A percentile compares a stretch with the other conserved stretches of the same genome.
Evolutionary conservation across 495 filamentous ascomycete species (phyloP).

Genomic region (Xeromyces bisporus): DNA sequence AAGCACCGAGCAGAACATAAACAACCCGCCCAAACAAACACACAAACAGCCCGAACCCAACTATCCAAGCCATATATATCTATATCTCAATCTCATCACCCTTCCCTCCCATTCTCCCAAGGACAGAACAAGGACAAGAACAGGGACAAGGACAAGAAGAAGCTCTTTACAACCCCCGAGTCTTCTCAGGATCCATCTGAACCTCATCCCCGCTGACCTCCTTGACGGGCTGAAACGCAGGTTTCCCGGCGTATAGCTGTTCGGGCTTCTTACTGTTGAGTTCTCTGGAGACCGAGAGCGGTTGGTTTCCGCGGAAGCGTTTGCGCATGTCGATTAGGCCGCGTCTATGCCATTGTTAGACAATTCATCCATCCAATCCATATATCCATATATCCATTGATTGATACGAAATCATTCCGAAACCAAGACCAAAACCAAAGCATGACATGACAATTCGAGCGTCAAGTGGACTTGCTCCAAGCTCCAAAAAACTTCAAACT

Average conservation of each 20-base stretch:
- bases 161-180: constrained; percentile 20
- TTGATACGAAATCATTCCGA: too few species aligned
- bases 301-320: constrained; percentile 90
- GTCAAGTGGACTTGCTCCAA: not conserved
- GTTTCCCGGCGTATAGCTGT: constrained; percentile 68
- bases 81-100: too few species aligned
- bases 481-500: constrained; percentile 8
- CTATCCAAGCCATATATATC: too few species aligned
- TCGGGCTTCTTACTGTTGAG: constrained; percentile 29
- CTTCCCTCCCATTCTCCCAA: too few species aligned
- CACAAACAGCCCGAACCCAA: too few species aligned
- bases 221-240: constrained; percentile 44
- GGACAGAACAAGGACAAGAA: too few species aligned
- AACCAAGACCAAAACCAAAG: too few species aligned
- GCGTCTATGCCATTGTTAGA: constrained; percentile 26
- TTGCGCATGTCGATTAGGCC: constrained; percentile 98
- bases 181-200: constrained; percentile 36
- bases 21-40: too few species aligned
- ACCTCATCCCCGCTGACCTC: constrained; percentile 29
- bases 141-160: too few species aligned
- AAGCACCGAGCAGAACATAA: too few species aligned
- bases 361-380: too few species aligned
- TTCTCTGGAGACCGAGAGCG: constrained; percentile 50
- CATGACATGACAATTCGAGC: not conserved
- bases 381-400: too few species aligned